A percentile compares a stretch with the other conserved stretches of the same genome.
Conservation (phyloP, 352 stramenopile genomes). For the Elongisporangium anandrum region DNA sequence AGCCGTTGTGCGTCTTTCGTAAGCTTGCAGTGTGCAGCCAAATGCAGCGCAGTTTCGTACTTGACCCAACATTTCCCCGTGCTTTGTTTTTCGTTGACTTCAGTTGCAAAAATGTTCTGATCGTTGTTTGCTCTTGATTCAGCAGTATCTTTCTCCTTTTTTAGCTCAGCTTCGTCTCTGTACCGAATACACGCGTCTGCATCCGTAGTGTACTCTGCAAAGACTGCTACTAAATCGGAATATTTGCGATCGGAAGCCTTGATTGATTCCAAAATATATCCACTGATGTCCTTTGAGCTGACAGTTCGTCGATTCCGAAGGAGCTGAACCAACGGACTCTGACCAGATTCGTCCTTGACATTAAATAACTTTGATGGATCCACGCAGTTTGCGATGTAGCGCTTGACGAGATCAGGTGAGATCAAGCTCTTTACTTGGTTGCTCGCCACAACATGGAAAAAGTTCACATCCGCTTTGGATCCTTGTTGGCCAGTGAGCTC, state of each 20-base stretch:
- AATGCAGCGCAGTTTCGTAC: slow-evolving; percentile 46
- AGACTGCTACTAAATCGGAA: slow-evolving; percentile 42
- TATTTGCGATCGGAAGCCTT: slow-evolving; percentile 34
- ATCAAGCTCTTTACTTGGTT: slow-evolving; percentile 16
- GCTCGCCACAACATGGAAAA: slow-evolving; percentile 54
- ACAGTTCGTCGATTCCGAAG: slow-evolving; percentile 25
- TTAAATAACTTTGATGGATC: slow-evolving; percentile 34
- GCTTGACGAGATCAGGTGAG: slow-evolving; percentile 23
- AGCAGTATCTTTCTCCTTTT: slow-evolving; percentile 1
- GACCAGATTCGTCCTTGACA: slow-evolving; percentile 36
- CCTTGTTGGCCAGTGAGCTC: slow-evolving; percentile 18
- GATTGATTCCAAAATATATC: slow-evolving; percentile 31
- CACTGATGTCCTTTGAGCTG: slow-evolving; percentile 2
- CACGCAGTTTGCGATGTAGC: slow-evolving; percentile 28
- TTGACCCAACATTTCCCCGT: slow-evolving; percentile 26
- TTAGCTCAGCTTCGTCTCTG: slow-evolving; percentile 1
- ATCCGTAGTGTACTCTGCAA: slow-evolving; percentile 33
- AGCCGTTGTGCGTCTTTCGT: slow-evolving; percentile 19
- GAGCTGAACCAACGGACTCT: slow-evolving; percentile 49
- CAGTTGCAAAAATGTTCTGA: slow-evolving; percentile 9
- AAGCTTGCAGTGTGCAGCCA: slow-evolving; percentile 40
- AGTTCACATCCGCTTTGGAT: slow-evolving; percentile 30
- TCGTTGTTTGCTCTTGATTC: slow-evolving; percentile 8
- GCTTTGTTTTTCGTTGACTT: neutral
- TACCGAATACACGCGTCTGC: slow-evolving; percentile 27